Base-by-base conservation (phyloP, 164 flowering plant genomes). In the Liquidambar formosana region DNA sequence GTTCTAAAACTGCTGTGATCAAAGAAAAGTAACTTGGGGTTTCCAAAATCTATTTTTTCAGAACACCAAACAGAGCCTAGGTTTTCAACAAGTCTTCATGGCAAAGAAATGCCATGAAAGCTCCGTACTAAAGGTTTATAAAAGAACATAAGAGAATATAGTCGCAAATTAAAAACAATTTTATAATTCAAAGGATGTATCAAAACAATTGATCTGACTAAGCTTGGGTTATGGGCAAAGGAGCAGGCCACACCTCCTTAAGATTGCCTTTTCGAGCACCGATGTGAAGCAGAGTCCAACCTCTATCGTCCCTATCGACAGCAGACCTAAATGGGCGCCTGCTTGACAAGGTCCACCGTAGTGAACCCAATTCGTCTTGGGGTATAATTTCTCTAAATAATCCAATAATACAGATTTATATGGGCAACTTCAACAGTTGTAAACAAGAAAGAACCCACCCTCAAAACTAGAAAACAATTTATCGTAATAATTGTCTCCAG, bases 221-320 rank as follows among this genome's bases (percentile, higher is more conserved):
- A 63, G 21, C 26, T 38, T n/a, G n/a, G n/a, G n/a, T n/a, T 5
- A 49, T 2, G 27, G 5, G 56, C 15, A 44, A 38, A 26, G 28
- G 44, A 19, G 18, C 48, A 51, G 23, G 12, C n/a, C n/a, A n/a
- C 25, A 94, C 98, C 94, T 78, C 83, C 74, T 74, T 89, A 23
- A 91, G 75, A 80, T 94, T 87, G n/a, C 99, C 99, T 79, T 82
- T 94, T 11, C 89, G 78, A 14, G 97, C 94, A 68, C 84, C 87
- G 43, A 94, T 67, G 64, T 94, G 99, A 49, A 94, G 97, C 76
- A 73, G 63, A 73, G 99, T 92, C 99, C 99, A 94, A 13, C 97
- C 99, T 63, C 99, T 83, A 70, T 94, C 99, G 76, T 94, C 99
- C 64, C 74, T 84, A 69, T 78, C 92, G 4, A 61, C 78, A 22